Conservation (phyloP, 306 rosid species). For the Lathyrus aphaca region DNA sequence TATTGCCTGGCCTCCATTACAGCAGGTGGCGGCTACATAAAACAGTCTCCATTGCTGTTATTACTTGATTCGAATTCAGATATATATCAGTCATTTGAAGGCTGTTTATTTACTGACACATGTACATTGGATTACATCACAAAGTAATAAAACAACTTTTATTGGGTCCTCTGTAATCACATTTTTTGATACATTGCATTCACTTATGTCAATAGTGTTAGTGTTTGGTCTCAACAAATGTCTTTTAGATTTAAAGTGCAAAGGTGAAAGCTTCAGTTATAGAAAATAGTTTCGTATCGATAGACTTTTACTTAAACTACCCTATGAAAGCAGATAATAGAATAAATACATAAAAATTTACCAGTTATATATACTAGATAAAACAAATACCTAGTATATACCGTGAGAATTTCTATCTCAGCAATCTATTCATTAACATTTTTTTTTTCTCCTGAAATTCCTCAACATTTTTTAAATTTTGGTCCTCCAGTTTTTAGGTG, state of each 20-base stretch:
- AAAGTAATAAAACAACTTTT: conserved; percentile 32
- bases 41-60: conserved; percentile 23
- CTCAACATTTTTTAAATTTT: no score
- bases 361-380: no score
- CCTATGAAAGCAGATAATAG: no score
- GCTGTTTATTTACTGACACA: conserved; percentile 35
- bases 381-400: no score
- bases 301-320: no score
- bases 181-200: conserved; percentile 11
- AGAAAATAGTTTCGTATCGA: no score
- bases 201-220: conserved; percentile 11
- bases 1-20: conserved; percentile 80
- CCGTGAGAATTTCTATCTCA: no score
- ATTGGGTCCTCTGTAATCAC: conserved; percentile 31
- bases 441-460: no score
- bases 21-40: conserved; percentile 62
- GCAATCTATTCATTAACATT: no score
- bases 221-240: background rate
- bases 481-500: no score
- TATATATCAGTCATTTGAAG: conserved; percentile 36
- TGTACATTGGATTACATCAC: conserved; percentile 46
- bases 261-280: no score
- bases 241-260: background rate
- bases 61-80: conserved; percentile 18
- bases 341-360: no score